phyloP scores from a whole-genome alignment of 768 basidiomycete species.

The Gymnopilus junonius region DNA sequence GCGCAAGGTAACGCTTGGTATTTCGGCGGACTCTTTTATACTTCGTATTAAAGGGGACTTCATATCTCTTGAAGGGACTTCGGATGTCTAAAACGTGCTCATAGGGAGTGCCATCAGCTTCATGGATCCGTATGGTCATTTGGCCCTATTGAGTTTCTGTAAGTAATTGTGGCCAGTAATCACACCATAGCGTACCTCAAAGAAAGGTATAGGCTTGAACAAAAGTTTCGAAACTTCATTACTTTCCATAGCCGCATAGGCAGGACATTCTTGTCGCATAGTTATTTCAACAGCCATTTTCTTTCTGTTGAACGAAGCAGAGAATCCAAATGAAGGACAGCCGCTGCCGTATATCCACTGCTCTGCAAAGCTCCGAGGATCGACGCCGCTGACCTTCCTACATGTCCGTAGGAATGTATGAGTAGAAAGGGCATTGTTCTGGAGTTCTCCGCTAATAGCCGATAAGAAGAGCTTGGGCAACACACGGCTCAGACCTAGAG shows the following conservation, averaged over 20 bases:
- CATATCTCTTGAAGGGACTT: conserved; percentile 87
- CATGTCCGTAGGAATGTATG: conserved; percentile 90
- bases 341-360: conserved; percentile 99
- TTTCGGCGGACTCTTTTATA: conserved; percentile 96
- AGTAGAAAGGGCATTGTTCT: conserved; percentile 85
- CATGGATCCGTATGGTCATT: conserved; percentile 98
- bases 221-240: conserved; percentile 67
- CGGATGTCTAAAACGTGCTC: conserved; percentile 97
- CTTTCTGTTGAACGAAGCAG: conserved; percentile 93
- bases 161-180: background rate
- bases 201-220: conserved; percentile 85
- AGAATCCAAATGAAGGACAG: conserved; percentile 89
- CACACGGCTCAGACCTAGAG: conserved; percentile 91
- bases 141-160: conserved; percentile 62
- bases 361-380: conserved; percentile 90
- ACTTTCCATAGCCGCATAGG: conserved; percentile 70
- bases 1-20: conserved; percentile 93
- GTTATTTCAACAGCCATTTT: conserved; percentile 98
- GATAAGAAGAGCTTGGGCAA: conserved; percentile 94
- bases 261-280: conserved; percentile 88
- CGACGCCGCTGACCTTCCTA: conserved; percentile 91
- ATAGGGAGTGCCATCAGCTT: conserved; percentile 98
- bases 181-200: conserved; percentile 63
- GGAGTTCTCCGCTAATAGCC: conserved; percentile 89
- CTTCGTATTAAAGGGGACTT: conserved; percentile 98